A percentile compares a stretch with the other conserved stretches of the same genome.
Evolutionary conservation across 2,329 filamentous ascomycete genomes (phyloP).

Genomic region (Penicillium capsulatum): DNA sequence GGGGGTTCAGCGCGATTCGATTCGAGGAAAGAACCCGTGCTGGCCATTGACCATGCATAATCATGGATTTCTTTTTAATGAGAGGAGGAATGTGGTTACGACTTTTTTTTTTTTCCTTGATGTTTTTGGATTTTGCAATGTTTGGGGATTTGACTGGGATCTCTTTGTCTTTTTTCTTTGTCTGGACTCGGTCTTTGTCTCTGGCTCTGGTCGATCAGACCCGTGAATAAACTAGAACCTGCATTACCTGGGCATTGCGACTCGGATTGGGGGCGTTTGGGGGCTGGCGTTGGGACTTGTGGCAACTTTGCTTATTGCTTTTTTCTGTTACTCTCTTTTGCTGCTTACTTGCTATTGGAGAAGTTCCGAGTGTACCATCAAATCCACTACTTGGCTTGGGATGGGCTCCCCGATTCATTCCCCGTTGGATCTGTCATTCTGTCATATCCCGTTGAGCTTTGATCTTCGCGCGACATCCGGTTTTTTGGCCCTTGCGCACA

Average conservation of each 20-base stretch:
- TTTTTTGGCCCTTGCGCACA: not conserved
- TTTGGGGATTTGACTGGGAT: no score
- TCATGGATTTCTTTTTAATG: no score
- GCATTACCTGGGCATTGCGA: slow-evolving; percentile 6
- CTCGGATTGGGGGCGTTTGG: slow-evolving; percentile 2
- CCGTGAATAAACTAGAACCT: slow-evolving; percentile 12
- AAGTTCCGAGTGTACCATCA: slow-evolving; percentile 11
- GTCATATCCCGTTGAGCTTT: slow-evolving; percentile 8
- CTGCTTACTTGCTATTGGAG: not conserved
- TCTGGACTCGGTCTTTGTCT: slow-evolving; percentile 1
- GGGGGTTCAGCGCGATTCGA: slow-evolving; percentile 1
- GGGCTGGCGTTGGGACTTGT: slow-evolving; percentile 2
- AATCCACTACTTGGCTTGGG: not conserved
- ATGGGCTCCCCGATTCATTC: no score
- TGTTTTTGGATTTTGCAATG: slow-evolving; percentile 3
- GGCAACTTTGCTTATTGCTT: slow-evolving; percentile 1
- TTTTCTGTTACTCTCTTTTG: not conserved
- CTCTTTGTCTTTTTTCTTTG: not conserved
- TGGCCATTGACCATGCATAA: no score
- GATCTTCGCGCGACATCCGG: no score
- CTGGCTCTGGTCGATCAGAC: slow-evolving; percentile 1
- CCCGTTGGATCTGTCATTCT: slow-evolving; percentile 6
- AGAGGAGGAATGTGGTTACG: no score
- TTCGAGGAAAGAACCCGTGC: not conserved
- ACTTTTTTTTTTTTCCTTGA: slow-evolving; percentile 6